phyloP scores from a whole-genome alignment of 371 early-diverging fungal species.

The Mucor piriformis region DNA sequence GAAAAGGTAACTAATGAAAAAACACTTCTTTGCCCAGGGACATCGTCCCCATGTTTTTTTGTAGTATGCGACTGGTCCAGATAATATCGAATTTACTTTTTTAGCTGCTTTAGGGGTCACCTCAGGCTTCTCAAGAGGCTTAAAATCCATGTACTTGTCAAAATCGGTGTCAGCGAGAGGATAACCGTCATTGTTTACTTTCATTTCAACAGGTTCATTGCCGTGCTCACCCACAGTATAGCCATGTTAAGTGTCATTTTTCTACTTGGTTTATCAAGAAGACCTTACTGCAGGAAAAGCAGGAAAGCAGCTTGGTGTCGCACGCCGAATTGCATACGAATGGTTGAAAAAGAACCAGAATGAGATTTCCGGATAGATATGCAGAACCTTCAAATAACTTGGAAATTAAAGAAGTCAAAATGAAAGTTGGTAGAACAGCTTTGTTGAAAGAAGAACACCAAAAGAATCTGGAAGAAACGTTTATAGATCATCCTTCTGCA shows the following conservation, averaged over 20 bases:
- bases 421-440: neutral
- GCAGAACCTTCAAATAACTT: neutral
- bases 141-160: slow-evolving; percentile 4
- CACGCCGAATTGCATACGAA: slow-evolving; percentile 8
- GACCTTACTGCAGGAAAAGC: slow-evolving; percentile 10
- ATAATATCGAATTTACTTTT: neutral
- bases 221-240: slow-evolving; percentile 9
- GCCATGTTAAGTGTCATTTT: slow-evolving; percentile 1
- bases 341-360: slow-evolving; percentile 14
- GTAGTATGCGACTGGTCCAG: neutral
- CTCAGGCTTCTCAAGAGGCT: slow-evolving; percentile 7
- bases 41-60: slow-evolving; percentile 7
- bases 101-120: neutral
- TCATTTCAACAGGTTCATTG: slow-evolving; percentile 9
- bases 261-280: slow-evolving; percentile 5
- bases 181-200: slow-evolving; percentile 4
- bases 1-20: too few species aligned
- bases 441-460: slow-evolving; percentile 14
- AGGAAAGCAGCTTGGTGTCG: slow-evolving; percentile 7
- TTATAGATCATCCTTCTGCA: slow-evolving; percentile 8
- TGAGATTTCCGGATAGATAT: too few species aligned
- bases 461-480: slow-evolving; percentile 6
- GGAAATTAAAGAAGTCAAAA: neutral
- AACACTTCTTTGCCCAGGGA: too few species aligned
- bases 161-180: slow-evolving; percentile 2